These are phyloP conservation scores for Rhizopogon rudus DNA, from an alignment of 768 basidiomycete species.

Conservation along the genomic window DNA sequence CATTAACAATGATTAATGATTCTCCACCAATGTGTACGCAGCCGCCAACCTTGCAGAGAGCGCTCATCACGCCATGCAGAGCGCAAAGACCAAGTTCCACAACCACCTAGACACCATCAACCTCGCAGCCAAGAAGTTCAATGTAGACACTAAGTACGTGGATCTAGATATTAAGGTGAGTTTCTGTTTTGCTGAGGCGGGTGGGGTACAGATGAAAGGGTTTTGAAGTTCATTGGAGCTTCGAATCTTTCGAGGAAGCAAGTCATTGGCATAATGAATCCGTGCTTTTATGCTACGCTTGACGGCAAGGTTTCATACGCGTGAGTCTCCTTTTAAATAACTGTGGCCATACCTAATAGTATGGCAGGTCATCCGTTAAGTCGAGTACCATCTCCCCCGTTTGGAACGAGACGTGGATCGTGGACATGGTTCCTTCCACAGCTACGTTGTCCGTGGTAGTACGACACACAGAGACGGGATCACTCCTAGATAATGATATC, in stretches of 20 bases:
- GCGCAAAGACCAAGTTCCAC: slow-evolving; percentile 14
- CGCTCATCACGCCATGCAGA: slow-evolving; percentile 2
- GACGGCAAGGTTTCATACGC: slow-evolving; percentile 61
- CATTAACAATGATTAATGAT: too few relatives aligned
- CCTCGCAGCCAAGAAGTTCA: slow-evolving; percentile 25
- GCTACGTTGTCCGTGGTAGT: slow-evolving; percentile 57
- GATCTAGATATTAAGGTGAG: slow-evolving; percentile 55
- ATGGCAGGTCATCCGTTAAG: slow-evolving; percentile 59
- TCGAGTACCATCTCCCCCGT: slow-evolving; percentile 52
- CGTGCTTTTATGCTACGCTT: slow-evolving; percentile 66
- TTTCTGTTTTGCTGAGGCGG: not conserved
- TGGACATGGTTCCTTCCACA: slow-evolving; percentile 68
- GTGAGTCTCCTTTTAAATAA: slow-evolving; percentile 33
- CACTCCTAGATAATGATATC: slow-evolving; percentile 55
- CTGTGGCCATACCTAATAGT: not conserved
- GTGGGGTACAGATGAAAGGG: slow-evolving; percentile 5
- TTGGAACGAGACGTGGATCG: slow-evolving; percentile 72
- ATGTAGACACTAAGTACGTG: slow-evolving; percentile 41
- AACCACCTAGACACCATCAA: slow-evolving; percentile 30
- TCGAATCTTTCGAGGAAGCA: slow-evolving; percentile 68
- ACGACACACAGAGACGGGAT: slow-evolving; percentile 63
- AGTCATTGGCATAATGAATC: slow-evolving; percentile 57
- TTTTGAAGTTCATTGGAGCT: slow-evolving; percentile 62
- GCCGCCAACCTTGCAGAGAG: slow-evolving; percentile 11
- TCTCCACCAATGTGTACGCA: slow-evolving; percentile 1